These are phyloP conservation scores for Trametes pubescens DNA, from an alignment of 1,284 basidiomycete genomes.

Conservation along the genomic window DNA sequence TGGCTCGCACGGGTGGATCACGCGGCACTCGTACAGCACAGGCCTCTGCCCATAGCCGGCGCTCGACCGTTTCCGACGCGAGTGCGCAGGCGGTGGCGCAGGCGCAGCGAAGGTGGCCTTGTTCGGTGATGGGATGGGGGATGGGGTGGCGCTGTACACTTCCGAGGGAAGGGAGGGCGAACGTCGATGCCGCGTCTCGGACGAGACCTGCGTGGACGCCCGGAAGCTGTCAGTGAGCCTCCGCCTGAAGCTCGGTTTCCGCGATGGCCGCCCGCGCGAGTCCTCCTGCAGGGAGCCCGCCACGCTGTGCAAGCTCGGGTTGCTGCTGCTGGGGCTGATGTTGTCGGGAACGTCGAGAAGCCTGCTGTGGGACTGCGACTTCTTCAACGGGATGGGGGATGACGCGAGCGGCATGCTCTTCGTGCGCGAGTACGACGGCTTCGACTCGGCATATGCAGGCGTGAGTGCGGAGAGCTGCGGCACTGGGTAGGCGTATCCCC, in stretches of 20 bases:
- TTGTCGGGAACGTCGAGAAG: constrained; percentile 41
- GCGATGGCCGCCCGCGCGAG: constrained; percentile 51
- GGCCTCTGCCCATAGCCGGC: constrained; percentile 33
- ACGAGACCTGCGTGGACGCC: constrained; percentile 22
- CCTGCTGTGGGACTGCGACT: constrained; percentile 45
- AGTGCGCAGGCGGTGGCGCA: constrained; percentile 25
- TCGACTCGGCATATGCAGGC: constrained; percentile 13
- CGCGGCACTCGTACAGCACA: constrained; percentile 68
- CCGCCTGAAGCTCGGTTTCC: constrained; percentile 55
- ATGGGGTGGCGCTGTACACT: constrained; percentile 26
- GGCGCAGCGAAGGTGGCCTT: constrained; percentile 28
- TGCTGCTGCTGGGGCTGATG: constrained; percentile 31
- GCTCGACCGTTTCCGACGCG: constrained; percentile 46
- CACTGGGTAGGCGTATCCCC: constrained; percentile 22
- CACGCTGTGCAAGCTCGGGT: constrained; percentile 32
- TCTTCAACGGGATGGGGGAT: constrained; percentile 45
- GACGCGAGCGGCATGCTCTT: constrained; percentile 52
- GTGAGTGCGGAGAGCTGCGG: constrained; percentile 21
- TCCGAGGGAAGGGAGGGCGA: constrained; percentile 40
- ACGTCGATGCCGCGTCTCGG: constrained; percentile 38
- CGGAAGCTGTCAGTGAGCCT: constrained; percentile 57
- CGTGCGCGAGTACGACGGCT: constrained; percentile 45
- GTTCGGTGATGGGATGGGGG: constrained; percentile 33
- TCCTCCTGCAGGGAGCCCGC: constrained; percentile 38
- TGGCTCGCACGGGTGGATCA: constrained; percentile 71